Evolutionary conservation across 805 yeast genomes (phyloP), one percentile per base, ranked within the genome.

Genomic region (Candida tallmaniae): DNA sequence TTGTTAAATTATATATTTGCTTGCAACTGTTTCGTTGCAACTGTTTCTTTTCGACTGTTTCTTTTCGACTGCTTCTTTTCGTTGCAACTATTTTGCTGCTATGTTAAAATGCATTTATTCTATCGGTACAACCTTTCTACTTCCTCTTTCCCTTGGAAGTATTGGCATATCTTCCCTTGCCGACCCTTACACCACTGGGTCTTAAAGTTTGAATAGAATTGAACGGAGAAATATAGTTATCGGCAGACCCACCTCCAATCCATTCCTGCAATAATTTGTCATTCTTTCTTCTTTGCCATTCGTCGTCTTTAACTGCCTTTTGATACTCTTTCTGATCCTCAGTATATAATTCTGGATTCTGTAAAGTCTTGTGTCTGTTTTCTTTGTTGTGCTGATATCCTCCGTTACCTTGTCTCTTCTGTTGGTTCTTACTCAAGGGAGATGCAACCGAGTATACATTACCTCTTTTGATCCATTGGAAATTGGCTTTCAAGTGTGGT

Each of bases 291-390:
- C 84, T 75, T 47, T 80, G 82, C 94, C 96, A 87, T 28, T 80
- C 80, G 35, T 89, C 94, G 50, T 85, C 81, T 55, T 88, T 88
- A 40, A 90, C 55, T 2, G 96, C 95, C 56, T 83, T 80, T 45
- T 78, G 76, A 58, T 93, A 93, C 59, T 93, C 98, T 51, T 83
- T 85, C 65, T 93, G 97, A 61, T 93, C 99, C 58, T 85, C 97
- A 48, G 94, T 76, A 37, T 88, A 70, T 29, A 65, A 53, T 31
- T 83, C 70, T 3, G 79, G 75, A 28, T 72, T 71, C 40, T 64
- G 70, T 33, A 64, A 47, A 23, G 58, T 40, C 41, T 71, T 75
- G 36, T 73, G 74, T 38, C 78, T 74, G 40, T 71, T 74, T 27
- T 75, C 70, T 41, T 80, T 80, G 48, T 73, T 74, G 48, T 88